Percentiles rank a stretch among this genome's conserved stretches.
Evolutionary conservation across 495 filamentous ascomycete species (phyloP).

Genomic region (Daldinia concentrica): DNA sequence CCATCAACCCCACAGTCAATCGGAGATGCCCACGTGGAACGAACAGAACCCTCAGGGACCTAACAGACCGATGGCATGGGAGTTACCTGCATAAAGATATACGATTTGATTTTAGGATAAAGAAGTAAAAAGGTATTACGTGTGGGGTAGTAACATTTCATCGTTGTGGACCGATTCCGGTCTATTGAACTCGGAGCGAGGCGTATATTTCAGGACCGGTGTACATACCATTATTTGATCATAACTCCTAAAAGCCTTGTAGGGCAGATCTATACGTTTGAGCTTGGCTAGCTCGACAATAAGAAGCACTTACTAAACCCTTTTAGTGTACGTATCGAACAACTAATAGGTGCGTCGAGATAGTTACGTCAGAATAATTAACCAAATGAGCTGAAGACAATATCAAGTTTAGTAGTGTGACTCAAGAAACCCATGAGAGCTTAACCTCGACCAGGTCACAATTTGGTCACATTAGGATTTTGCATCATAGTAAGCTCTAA

Average conservation of each 20-base stretch:
- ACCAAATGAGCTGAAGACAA: background rate
- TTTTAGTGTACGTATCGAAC: background rate
- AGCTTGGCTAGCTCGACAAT: background rate
- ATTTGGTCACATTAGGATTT: background rate
- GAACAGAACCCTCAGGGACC: background rate
- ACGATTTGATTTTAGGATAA: background rate
- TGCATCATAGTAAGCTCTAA: background rate
- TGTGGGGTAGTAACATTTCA: background rate
- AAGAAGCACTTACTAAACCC: background rate
- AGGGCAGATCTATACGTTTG: background rate
- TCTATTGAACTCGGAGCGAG: background rate
- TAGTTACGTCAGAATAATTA: background rate
- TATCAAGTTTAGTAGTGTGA: background rate
- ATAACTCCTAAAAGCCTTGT: background rate
- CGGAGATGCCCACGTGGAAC: conserved; percentile 22
- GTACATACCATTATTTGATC: background rate
- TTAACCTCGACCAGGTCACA: background rate
- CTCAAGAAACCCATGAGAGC: background rate
- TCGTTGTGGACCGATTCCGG: background rate
- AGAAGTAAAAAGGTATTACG: background rate
- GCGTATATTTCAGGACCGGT: background rate
- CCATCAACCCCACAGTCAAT: background rate
- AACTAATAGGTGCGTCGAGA: background rate
- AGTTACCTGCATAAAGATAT: conserved; percentile 11
- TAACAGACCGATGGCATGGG: conserved; percentile 12